A percentile compares a stretch with the other conserved stretches of the same genome.
Evolutionary conservation across 2,329 filamentous ascomycete species (phyloP).

Genomic region (Penicillium expansum): DNA sequence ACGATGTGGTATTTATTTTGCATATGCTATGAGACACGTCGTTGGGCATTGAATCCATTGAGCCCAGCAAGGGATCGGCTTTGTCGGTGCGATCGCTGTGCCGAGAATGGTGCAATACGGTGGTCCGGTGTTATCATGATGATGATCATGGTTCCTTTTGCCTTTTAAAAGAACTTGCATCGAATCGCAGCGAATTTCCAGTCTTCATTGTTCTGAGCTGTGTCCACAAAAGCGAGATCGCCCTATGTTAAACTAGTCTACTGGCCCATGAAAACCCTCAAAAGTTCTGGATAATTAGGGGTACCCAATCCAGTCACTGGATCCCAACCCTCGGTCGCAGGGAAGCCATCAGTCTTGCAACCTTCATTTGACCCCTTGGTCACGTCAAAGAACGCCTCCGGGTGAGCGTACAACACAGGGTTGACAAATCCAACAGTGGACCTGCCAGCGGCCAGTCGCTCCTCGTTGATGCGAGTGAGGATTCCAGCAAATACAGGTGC

Average conservation of each 20-base stretch:
- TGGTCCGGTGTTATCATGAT: no score
- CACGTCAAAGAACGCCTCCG: conserved; percentile 33
- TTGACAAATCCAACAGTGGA: conserved; percentile 56
- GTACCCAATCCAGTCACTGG: conserved; percentile 38
- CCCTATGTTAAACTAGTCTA: neutral
- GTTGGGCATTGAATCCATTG: no score
- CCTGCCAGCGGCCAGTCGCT: conserved; percentile 51
- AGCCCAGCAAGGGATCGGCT: no score
- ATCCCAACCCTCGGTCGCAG: conserved; percentile 30
- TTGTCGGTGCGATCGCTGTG: no score
- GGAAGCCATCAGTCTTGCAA: conserved; percentile 32
- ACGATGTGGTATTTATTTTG: no score
- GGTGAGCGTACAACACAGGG: conserved; percentile 35
- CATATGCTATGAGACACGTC: no score
- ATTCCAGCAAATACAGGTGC: conserved; percentile 56
- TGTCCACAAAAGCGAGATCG: neutral
- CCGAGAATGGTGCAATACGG: no score
- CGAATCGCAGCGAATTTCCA: neutral
- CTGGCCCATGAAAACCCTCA: conserved; percentile 33
- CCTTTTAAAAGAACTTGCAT: neutral
- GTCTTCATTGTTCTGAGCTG: neutral
- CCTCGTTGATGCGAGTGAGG: conserved; percentile 56
- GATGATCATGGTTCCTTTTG: neutral
- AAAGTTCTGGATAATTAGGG: conserved; percentile 32
- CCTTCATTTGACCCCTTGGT: conserved; percentile 32